Conservation (phyloP, 2,329 filamentous ascomycete genomes). For the Nemania sp. region DNA sequence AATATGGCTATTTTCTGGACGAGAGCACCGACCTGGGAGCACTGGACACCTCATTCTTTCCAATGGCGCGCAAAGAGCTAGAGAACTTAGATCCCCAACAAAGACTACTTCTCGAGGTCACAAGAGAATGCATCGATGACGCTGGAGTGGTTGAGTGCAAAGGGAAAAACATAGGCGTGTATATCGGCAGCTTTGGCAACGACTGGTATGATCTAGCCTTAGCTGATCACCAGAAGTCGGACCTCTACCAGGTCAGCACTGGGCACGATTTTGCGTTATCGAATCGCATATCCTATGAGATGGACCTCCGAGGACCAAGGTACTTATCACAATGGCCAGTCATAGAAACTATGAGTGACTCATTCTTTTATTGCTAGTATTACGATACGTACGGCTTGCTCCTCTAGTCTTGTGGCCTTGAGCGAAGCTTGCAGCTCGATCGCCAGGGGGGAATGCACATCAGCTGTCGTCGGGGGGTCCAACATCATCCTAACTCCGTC, state of each 20-base stretch:
- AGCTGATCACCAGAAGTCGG: constrained; percentile 29
- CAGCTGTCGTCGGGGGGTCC: constrained; percentile 38
- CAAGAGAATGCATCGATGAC: constrained; percentile 40
- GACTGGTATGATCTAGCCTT: constrained; percentile 36
- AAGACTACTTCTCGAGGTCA: constrained; percentile 41
- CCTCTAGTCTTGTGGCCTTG: constrained; percentile 38
- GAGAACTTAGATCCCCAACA: constrained; percentile 27
- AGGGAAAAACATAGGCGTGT: constrained; percentile 40
- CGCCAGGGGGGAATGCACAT: constrained; percentile 31
- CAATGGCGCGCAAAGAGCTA: neutral
- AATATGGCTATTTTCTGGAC: constrained; percentile 29
- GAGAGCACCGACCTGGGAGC: constrained; percentile 7
- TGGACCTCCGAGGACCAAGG: constrained; percentile 29
- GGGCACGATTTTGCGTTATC: constrained; percentile 22
- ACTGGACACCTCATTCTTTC: constrained; percentile 5
- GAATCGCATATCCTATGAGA: constrained; percentile 35
- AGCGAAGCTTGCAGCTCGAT: constrained; percentile 40
- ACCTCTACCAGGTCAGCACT: neutral
- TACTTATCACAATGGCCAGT: constrained; percentile 6
- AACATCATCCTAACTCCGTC: constrained; percentile 37
- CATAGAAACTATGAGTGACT: neutral
- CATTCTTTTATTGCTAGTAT: constrained; percentile 8
- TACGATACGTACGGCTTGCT: constrained; percentile 40
- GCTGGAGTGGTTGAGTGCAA: constrained; percentile 37
- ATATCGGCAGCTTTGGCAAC: constrained; percentile 40